phyloP scores from a whole-genome alignment of 1,139 yeast genomes.

The Taphrina flavorubra region DNA sequence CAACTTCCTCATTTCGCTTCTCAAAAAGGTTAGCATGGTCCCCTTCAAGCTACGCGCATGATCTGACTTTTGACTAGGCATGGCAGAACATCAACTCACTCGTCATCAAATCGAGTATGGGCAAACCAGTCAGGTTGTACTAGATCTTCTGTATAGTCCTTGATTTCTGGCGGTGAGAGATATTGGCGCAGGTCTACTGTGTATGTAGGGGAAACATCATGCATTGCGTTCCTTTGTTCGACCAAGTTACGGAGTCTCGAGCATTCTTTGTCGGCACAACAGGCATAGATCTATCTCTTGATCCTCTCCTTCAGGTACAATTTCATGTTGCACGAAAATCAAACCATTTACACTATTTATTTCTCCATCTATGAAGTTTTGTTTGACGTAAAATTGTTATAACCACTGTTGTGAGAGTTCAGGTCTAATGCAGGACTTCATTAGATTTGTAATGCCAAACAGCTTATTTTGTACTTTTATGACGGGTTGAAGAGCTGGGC shows the following conservation, averaged over 20 bases:
- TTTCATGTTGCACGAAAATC: slow-evolving; percentile 4
- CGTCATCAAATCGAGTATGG: slow-evolving; percentile 99
- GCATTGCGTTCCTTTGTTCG: slow-evolving; percentile 13
- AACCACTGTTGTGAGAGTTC: too few species aligned
- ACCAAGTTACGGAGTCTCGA: background rate
- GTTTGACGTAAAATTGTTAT: too few species aligned
- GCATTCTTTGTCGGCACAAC: background rate
- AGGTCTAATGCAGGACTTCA: too few species aligned
- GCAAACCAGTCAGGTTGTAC: slow-evolving; percentile 82
- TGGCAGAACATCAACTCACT: slow-evolving; percentile 99
- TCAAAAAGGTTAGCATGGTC: slow-evolving; percentile 74
- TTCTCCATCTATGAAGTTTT: too few species aligned
- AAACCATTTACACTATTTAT: background rate
- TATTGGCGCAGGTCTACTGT: slow-evolving; percentile 13
- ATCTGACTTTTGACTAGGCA: slow-evolving; percentile 53
- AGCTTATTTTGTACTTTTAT: too few species aligned
- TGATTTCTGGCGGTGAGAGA: background rate
- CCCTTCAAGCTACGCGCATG: too few species aligned
- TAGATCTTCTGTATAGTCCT: background rate
- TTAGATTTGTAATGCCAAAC: too few species aligned
- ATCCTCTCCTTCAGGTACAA: background rate
- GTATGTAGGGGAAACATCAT: background rate
- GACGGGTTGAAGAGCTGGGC: too few species aligned
- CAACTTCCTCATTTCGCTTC: slow-evolving; percentile 98
- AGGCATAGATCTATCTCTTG: background rate